phyloP scores from a whole-genome alignment of 257 asterid genomes.

The Plantago elongata region DNA sequence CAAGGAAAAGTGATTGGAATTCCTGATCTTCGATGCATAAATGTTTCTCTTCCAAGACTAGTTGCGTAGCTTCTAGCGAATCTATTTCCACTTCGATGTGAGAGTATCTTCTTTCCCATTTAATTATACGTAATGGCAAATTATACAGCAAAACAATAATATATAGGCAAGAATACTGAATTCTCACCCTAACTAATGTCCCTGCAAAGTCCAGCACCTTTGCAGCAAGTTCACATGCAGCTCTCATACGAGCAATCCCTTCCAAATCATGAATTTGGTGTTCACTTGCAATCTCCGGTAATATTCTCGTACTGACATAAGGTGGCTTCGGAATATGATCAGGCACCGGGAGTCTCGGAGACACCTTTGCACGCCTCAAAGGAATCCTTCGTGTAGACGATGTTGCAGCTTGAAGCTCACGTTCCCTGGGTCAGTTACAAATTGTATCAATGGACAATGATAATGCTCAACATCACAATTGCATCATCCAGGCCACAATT shows the following conservation, averaged over 20 bases:
- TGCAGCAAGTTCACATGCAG: constrained; percentile 97
- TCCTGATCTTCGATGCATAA: too few species aligned
- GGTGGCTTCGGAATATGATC: constrained; percentile 83
- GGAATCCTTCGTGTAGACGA: constrained; percentile 57
- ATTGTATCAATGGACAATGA: background rate
- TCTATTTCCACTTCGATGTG: too few species aligned
- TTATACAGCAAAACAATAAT: background rate
- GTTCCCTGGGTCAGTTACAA: constrained; percentile 49
- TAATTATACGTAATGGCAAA: constrained; percentile 11
- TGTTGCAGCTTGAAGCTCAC: constrained; percentile 58
- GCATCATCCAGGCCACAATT: background rate
- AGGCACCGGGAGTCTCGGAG: constrained; percentile 76
- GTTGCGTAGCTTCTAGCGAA: too few species aligned
- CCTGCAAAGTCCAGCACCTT: constrained; percentile 82
- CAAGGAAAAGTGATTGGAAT: too few species aligned
- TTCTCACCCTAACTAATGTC: constrained; percentile 82
- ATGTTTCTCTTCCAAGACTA: too few species aligned
- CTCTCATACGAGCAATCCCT: constrained; percentile 74
- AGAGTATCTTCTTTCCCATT: too few species aligned
- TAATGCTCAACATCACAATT: background rate
- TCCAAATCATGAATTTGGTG: constrained; percentile 72
- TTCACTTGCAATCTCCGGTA: constrained; percentile 74
- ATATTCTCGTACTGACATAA: constrained; percentile 49
- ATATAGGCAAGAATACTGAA: constrained; percentile 5
- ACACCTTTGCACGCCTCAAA: constrained; percentile 86